These are phyloP conservation scores for Polygonum aviculare DNA, from an alignment of 148 eudicot genomes.

Conservation along the genomic window DNA sequence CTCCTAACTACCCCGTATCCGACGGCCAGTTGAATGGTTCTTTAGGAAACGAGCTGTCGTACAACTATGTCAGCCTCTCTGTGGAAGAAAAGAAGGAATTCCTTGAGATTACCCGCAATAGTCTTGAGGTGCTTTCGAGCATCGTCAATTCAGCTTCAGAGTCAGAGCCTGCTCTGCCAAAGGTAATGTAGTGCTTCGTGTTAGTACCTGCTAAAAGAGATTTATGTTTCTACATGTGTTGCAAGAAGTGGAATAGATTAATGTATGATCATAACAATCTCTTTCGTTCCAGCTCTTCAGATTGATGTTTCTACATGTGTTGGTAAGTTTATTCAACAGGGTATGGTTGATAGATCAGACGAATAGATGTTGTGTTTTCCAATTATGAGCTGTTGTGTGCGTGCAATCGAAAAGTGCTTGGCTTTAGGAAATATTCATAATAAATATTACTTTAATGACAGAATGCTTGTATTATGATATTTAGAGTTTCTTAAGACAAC, in stretches of 20 bases:
- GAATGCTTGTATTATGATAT: not conserved
- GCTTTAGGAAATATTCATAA: not conserved
- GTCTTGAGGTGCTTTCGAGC: conserved; percentile 80
- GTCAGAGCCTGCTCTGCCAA: conserved; percentile 31
- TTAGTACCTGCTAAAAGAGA: not conserved
- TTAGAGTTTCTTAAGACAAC: not conserved
- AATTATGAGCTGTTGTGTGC: not conserved
- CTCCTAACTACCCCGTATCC: conserved; percentile 67
- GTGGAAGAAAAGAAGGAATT: conserved; percentile 74
- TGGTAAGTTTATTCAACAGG: no score
- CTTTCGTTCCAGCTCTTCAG: not conserved
- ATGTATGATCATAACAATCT: not conserved
- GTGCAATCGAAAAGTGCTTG: not conserved
- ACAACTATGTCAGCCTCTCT: conserved; percentile 39
- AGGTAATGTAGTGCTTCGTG: conserved; percentile 32
- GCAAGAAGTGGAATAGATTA: not conserved
- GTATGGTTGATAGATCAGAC: not conserved
- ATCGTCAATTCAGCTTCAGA: conserved; percentile 55
- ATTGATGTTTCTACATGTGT: no score
- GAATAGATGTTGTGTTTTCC: not conserved
- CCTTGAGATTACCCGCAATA: conserved; percentile 66
- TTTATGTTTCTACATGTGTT: not conserved
- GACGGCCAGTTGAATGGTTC: conserved; percentile 25
- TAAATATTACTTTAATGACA: not conserved
- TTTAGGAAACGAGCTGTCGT: conserved; percentile 20